These are phyloP conservation scores for Meredithiella fracta DNA, from an alignment of 2,329 filamentous ascomycete genomes.

Conservation along the genomic window DNA sequence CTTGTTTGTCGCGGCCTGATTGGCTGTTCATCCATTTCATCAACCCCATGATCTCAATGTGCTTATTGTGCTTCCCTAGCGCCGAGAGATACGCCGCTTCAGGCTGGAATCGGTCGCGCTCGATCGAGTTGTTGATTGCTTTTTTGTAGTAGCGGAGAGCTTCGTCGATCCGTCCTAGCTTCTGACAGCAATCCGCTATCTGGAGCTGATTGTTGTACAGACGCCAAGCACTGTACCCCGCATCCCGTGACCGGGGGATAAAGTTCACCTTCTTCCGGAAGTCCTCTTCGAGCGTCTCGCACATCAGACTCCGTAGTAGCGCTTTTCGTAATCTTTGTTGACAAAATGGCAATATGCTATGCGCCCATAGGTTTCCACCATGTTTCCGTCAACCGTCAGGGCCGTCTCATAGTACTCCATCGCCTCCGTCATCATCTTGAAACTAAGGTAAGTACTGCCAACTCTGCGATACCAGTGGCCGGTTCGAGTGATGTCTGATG, in stretches of 20 bases:
- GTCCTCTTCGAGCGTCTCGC: slow-evolving; percentile 19
- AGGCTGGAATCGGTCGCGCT: slow-evolving; percentile 23
- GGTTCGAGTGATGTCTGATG: slow-evolving; percentile 20
- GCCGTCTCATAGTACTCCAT: slow-evolving; percentile 24
- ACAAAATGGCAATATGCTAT: slow-evolving; percentile 26
- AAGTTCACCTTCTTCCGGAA: background rate
- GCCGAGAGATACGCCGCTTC: slow-evolving; percentile 24
- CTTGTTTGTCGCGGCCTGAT: slow-evolving; percentile 14
- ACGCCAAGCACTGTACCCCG: slow-evolving; percentile 23
- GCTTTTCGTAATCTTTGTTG: slow-evolving; percentile 24
- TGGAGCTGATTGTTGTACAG: slow-evolving; percentile 27
- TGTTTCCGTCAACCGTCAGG: slow-evolving; percentile 23
- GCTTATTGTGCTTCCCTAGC: slow-evolving; percentile 23
- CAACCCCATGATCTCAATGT: slow-evolving; percentile 22
- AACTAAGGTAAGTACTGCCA: slow-evolving; percentile 25
- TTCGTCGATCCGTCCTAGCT: slow-evolving; percentile 20
- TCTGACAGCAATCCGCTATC: slow-evolving; percentile 24
- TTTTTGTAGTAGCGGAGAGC: slow-evolving; percentile 24
- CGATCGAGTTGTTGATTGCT: slow-evolving; percentile 20
- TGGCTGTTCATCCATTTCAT: slow-evolving; percentile 21
- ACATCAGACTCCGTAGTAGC: slow-evolving; percentile 23
- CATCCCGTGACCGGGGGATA: slow-evolving; percentile 17
- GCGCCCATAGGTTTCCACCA: slow-evolving; percentile 25
- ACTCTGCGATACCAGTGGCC: slow-evolving; percentile 25
- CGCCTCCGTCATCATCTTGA: slow-evolving; percentile 23